These are phyloP conservation scores for Debaryomycetaceae sp. DNA, from an alignment of 1,139 yeast genomes.

Conservation along the genomic window DNA sequence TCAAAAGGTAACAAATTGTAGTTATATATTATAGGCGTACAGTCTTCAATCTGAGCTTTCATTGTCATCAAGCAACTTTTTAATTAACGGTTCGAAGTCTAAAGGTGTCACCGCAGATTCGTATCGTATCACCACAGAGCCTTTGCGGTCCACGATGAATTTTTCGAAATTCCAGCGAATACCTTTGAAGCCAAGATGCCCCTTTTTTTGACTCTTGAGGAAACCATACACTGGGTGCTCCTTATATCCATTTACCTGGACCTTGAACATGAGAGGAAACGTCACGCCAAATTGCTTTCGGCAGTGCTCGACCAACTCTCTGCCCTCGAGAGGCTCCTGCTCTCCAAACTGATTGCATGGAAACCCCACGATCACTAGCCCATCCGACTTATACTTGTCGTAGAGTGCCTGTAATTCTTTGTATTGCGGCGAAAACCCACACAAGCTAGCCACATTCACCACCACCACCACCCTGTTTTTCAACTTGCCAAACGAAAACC, in stretches of 20 bases:
- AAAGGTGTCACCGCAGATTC: conserved; percentile 68
- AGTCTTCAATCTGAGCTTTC: too few relatives aligned
- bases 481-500: conserved; percentile 17
- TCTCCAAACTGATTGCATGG: conserved; percentile 56
- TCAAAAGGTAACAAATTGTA: too few relatives aligned
- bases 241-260: conserved; percentile 33
- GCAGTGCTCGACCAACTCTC: conserved; percentile 63
- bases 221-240: conserved; percentile 28
- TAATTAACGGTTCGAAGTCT: conserved; percentile 48
- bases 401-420: conserved; percentile 31
- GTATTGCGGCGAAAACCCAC: conserved; percentile 46
- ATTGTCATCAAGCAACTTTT: conserved; percentile 31
- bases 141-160: conserved; percentile 69
- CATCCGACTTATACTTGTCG: conserved; percentile 26
- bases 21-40: too few relatives aligned
- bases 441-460: conserved; percentile 45
- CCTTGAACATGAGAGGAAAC: conserved; percentile 38
- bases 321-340: conserved; percentile 79
- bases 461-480: conserved; percentile 34
- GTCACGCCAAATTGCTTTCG: conserved; percentile 58
- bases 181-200: conserved; percentile 72
- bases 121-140: conserved; percentile 70
- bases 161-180: conserved; percentile 96
- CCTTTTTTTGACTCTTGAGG: conserved; percentile 32
- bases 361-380: conserved; percentile 36